Percentiles rank a stretch among this genome's conserved stretches.
Evolutionary conservation across 1,139 yeast genomes (phyloP).

Genomic region (Taphrina betulina): DNA sequence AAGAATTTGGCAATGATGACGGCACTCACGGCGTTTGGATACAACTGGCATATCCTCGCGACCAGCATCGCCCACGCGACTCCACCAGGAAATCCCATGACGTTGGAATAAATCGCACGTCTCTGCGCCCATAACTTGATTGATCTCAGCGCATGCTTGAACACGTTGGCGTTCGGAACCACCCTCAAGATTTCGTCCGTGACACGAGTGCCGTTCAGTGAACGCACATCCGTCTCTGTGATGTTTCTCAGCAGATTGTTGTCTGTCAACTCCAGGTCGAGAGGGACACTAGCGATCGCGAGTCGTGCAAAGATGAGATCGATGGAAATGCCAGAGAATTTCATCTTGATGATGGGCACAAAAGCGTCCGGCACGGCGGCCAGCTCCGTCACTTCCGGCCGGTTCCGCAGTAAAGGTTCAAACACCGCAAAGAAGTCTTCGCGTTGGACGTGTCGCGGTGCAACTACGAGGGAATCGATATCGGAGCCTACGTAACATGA

Average conservation of each 20-base stretch:
- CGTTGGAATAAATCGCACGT: constrained; percentile 88
- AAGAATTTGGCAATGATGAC: constrained; percentile 86
- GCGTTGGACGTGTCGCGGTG: constrained; percentile 90
- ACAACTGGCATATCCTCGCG: constrained; percentile 91
- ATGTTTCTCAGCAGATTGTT: constrained; percentile 78
- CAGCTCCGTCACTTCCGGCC: constrained; percentile 84
- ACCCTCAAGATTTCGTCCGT: constrained; percentile 86
- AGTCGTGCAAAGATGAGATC: constrained; percentile 83
- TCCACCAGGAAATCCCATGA: constrained; percentile 98
- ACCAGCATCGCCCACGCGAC: constrained; percentile 99
- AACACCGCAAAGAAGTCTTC: constrained; percentile 85
- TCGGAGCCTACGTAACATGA: constrained; percentile 62
- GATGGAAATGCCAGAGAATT: constrained; percentile 82
- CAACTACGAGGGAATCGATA: constrained; percentile 92
- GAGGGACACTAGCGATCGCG: constrained; percentile 78
- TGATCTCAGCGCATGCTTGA: constrained; percentile 87
- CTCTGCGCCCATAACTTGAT: constrained; percentile 96
- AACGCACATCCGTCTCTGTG: constrained; percentile 85
- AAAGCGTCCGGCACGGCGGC: constrained; percentile 94
- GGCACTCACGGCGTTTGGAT: constrained; percentile 94
- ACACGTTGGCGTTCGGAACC: constrained; percentile 90
- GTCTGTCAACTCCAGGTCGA: constrained; percentile 70
- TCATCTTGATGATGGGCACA: constrained; percentile 89
- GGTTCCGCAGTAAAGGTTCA: constrained; percentile 59
- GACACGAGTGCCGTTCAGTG: constrained; percentile 93